These are phyloP conservation scores for Kuraishia ogatae DNA, from an alignment of 805 yeast species.

Conservation along the genomic window DNA sequence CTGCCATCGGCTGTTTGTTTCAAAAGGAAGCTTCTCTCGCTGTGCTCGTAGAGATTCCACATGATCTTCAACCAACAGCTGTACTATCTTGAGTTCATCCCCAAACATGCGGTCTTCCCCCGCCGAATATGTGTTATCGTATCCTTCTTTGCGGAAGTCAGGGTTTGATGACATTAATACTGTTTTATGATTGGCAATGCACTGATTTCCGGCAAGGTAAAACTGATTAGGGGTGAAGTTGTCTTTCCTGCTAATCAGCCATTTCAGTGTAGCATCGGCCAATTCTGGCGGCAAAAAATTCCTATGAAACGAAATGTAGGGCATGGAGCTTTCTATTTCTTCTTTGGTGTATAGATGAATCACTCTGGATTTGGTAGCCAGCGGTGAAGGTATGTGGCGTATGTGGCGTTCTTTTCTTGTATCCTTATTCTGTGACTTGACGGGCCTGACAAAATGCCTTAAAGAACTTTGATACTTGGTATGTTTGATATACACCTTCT, in stretches of 20 bases:
- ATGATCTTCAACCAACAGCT: slow-evolving; percentile 26
- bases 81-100: slow-evolving; percentile 30
- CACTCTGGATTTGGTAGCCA: slow-evolving; percentile 2
- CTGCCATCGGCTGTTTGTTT: slow-evolving; percentile 34
- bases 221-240: slow-evolving; percentile 38
- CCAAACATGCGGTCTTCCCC: slow-evolving; percentile 23
- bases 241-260: slow-evolving; percentile 31
- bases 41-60: slow-evolving; percentile 26
- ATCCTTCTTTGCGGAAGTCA: slow-evolving; percentile 1
- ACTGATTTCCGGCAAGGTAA: slow-evolving; percentile 53
- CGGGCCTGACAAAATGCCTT: neutral
- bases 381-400: neutral
- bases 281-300: slow-evolving; percentile 43
- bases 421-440: neutral
- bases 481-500: slow-evolving; percentile 3
- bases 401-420: neutral
- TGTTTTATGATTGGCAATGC: slow-evolving; percentile 48
- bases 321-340: slow-evolving; percentile 39
- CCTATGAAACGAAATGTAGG: slow-evolving; percentile 40
- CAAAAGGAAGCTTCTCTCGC: slow-evolving; percentile 27
- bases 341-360: slow-evolving; percentile 36
- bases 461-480: slow-evolving; percentile 4
- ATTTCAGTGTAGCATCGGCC: slow-evolving; percentile 35
- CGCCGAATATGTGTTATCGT: slow-evolving; percentile 12
- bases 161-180: slow-evolving; percentile 23